Percentiles rank a stretch among this genome's conserved stretches.
These are phyloP conservation scores for Solanum phureja DNA, from an alignment of 257 asterid species.

Conservation along the genomic window DNA sequence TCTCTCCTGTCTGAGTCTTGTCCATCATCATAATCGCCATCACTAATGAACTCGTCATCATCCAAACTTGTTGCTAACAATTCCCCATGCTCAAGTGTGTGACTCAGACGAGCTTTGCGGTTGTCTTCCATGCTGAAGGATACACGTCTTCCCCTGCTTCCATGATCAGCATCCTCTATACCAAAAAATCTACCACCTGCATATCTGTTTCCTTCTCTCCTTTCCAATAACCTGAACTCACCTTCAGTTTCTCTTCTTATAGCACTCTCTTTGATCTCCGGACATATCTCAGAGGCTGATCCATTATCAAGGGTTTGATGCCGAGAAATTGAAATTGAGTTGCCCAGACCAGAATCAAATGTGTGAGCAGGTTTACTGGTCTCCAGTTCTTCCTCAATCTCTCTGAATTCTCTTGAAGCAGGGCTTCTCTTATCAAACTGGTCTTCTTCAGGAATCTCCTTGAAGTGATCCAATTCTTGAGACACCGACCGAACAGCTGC, in stretches of 20 bases:
- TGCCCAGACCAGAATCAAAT: constrained; percentile 12
- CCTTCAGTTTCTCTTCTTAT: constrained; percentile 97
- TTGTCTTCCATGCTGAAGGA: constrained; percentile 77
- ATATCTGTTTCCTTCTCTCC: constrained; percentile 74
- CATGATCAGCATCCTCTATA: constrained; percentile 83
- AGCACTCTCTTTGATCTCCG: constrained; percentile 77
- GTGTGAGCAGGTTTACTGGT: constrained; percentile 15
- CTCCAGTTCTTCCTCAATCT: constrained; percentile 66
- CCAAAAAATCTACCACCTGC: constrained; percentile 81
- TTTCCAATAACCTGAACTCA: constrained; percentile 76
- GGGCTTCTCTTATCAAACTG: constrained; percentile 22
- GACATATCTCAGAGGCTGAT: constrained; percentile 29
- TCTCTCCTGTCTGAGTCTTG: constrained; percentile 81
- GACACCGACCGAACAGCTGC: constrained; percentile 85
- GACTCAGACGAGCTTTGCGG: constrained; percentile 32
- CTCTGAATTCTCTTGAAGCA: constrained; percentile 26
- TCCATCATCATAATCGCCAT: constrained; percentile 59
- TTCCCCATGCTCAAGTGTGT: constrained; percentile 53
- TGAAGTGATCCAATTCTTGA: constrained; percentile 64
- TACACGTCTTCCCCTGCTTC: constrained; percentile 74
- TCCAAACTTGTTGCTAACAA: constrained; percentile 44
- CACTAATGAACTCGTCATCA: constrained; percentile 68
- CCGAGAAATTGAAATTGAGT: constrained; percentile 13
- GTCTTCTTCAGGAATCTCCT: constrained; percentile 54
- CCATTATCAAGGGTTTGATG: constrained; percentile 30